Conservation (phyloP, 441 rosid species). For the Populus hybrid region DNA sequence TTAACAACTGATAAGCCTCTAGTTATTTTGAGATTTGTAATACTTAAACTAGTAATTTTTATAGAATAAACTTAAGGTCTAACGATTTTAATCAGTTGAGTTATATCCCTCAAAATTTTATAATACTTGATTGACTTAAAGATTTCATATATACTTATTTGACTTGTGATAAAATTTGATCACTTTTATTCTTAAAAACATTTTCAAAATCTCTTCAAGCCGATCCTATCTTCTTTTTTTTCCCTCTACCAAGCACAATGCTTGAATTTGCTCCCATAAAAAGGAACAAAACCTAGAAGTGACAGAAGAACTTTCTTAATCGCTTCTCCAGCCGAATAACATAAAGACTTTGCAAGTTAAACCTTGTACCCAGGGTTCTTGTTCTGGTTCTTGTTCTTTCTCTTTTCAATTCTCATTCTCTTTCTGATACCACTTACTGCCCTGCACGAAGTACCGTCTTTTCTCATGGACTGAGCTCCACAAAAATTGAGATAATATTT, state of each 20-base stretch:
- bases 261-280: too few species aligned
- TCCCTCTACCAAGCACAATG: too few species aligned
- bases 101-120: too few species aligned
- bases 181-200: too few species aligned
- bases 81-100: accelerated
- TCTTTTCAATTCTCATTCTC: neutral
- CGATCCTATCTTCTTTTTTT: too few species aligned
- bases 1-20: accelerated
- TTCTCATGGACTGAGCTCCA: neutral
- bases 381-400: too few species aligned
- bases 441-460: neutral
- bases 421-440: neutral
- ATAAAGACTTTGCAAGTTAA: conserved; percentile 31
- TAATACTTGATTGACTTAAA: too few species aligned
- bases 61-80: accelerated
- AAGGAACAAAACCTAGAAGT: too few species aligned
- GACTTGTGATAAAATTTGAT: too few species aligned
- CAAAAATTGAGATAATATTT: neutral
- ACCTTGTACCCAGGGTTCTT: conserved; percentile 52
- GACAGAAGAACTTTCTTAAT: conserved; percentile 24
- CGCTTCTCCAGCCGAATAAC: conserved; percentile 57
- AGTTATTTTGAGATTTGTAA: accelerated
- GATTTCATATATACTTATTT: too few species aligned
- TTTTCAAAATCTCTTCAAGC: too few species aligned
- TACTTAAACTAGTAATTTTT: accelerated